A percentile compares a stretch with the other conserved stretches of the same genome.
These are phyloP conservation scores for cucumber (Cucumis sativus) DNA, from an alignment of 306 rosid genomes.

Conservation along the genomic window DNA sequence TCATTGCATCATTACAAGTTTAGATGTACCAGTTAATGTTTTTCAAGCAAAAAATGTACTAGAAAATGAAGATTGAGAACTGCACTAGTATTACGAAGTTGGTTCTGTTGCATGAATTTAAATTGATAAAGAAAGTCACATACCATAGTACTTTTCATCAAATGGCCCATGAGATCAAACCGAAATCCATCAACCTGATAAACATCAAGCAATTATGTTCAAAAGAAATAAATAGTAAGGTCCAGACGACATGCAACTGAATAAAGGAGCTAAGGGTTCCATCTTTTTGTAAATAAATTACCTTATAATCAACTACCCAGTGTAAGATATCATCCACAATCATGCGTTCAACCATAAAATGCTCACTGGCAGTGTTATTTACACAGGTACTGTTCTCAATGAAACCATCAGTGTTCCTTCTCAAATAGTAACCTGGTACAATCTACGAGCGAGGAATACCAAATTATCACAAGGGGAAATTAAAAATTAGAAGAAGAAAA, in stretches of 20 bases:
- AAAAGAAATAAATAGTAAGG: neutral
- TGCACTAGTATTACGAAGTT: conserved; percentile 2
- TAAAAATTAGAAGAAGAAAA: no score
- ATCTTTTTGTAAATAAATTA: conserved; percentile 19
- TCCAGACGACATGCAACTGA: neutral
- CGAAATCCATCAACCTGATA: conserved; percentile 94
- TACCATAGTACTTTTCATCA: conserved; percentile 96
- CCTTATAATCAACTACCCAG: conserved; percentile 91
- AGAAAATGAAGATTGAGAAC: neutral
- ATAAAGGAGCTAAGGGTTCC: conserved; percentile 3
- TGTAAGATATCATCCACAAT: conserved; percentile 83
- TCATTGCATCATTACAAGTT: conserved; percentile 1
- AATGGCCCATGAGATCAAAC: conserved; percentile 95
- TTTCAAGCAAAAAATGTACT: no score
- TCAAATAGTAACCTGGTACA: conserved; percentile 96
- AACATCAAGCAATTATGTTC: neutral
- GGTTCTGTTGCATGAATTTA: neutral
- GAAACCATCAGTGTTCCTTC: conserved; percentile 78
- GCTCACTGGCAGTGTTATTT: conserved; percentile 95
- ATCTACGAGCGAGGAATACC: conserved; percentile 40
- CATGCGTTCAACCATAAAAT: conserved; percentile 85
- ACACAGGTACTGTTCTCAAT: conserved; percentile 86
- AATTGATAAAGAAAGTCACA: conserved; percentile 1
- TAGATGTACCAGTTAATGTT: neutral
- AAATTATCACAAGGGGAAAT: conserved; percentile 17